Conservation (phyloP, 306 rosid species). For the Betula pendula region DNA sequence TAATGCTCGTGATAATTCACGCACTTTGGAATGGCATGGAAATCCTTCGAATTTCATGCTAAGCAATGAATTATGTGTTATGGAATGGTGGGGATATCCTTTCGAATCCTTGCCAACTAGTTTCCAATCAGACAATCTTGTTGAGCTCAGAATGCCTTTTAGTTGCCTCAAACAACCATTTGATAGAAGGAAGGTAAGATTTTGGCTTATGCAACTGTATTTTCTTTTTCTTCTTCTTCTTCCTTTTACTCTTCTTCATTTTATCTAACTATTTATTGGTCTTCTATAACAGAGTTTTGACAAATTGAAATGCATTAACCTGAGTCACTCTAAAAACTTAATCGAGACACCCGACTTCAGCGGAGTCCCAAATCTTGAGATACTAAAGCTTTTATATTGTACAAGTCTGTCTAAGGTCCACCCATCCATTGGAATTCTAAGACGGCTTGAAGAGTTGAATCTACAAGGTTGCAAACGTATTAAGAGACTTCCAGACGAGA, state of each 20-base stretch:
- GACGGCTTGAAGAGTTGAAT: slow-evolving; percentile 6
- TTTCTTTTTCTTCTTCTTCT: background rate
- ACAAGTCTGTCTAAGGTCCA: background rate
- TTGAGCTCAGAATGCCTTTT: slow-evolving; percentile 18
- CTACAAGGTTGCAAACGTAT: slow-evolving; percentile 16
- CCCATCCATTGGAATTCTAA: background rate
- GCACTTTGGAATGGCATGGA: no score
- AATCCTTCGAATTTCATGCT: background rate
- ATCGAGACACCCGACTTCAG: slow-evolving; percentile 17
- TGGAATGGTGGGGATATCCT: slow-evolving; percentile 23
- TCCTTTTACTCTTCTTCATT: no score
- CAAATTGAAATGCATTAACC: slow-evolving; percentile 20
- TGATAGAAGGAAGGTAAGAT: slow-evolving; percentile 14
- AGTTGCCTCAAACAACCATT: slow-evolving; percentile 6
- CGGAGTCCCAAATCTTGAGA: slow-evolving; percentile 18
- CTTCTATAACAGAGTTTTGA: background rate
- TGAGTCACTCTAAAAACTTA: slow-evolving; percentile 13
- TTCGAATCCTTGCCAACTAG: slow-evolving; percentile 9
- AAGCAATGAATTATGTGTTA: slow-evolving; percentile 19
- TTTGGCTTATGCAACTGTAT: background rate
- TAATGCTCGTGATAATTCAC: no score
- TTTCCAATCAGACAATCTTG: slow-evolving; percentile 12
- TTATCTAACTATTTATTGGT: no score
- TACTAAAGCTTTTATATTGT: slow-evolving; percentile 18
- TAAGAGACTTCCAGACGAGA: slow-evolving; percentile 1